Evolutionary conservation across 2,329 filamentous ascomycete genomes (phyloP).

Genomic region (Lachnellula willkommii): DNA sequence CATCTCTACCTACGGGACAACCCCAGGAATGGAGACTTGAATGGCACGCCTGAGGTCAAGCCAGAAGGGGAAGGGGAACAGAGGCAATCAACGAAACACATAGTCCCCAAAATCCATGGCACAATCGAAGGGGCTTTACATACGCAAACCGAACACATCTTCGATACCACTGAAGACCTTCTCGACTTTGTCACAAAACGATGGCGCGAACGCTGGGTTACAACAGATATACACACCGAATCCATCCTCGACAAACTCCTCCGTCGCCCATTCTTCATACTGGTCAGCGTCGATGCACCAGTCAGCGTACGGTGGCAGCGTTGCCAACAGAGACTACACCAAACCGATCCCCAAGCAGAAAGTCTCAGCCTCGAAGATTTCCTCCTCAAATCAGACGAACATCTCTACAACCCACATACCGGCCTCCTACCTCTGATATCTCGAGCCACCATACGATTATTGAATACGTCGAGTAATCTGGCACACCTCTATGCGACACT

Average conservation of each 20-base stretch:
- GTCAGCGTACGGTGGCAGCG: slow-evolving; percentile 78
- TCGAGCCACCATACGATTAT: slow-evolving; percentile 73
- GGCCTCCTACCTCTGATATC: slow-evolving; percentile 74
- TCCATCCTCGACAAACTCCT: slow-evolving; percentile 67
- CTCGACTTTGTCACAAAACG: slow-evolving; percentile 79
- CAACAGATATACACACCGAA: slow-evolving; percentile 73
- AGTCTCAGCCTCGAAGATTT: slow-evolving; percentile 48
- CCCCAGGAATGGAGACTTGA: slow-evolving; percentile 5
- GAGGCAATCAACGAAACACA: neutral
- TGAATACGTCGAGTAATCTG: slow-evolving; percentile 75
- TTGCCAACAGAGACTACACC: slow-evolving; percentile 51
- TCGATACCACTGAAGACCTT: slow-evolving; percentile 60
- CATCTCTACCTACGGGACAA: slow-evolving; percentile 54
- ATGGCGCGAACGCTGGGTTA: slow-evolving; percentile 83
- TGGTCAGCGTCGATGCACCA: slow-evolving; percentile 87
- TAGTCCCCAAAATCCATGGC: slow-evolving; percentile 10
- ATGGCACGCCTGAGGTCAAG: slow-evolving; percentile 1
- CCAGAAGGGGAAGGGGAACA: neutral
- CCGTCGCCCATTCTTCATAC: slow-evolving; percentile 83
- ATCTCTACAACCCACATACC: slow-evolving; percentile 63
- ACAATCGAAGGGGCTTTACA: neutral
- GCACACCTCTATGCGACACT: slow-evolving; percentile 68
- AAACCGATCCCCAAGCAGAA: slow-evolving; percentile 20
- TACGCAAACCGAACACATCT: slow-evolving; percentile 36
- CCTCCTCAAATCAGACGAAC: slow-evolving; percentile 57